Percentiles rank a stretch among this genome's conserved stretches.
Evolutionary conservation across 805 yeast species (phyloP).

Genomic region (Metschnikowia lachancei): DNA sequence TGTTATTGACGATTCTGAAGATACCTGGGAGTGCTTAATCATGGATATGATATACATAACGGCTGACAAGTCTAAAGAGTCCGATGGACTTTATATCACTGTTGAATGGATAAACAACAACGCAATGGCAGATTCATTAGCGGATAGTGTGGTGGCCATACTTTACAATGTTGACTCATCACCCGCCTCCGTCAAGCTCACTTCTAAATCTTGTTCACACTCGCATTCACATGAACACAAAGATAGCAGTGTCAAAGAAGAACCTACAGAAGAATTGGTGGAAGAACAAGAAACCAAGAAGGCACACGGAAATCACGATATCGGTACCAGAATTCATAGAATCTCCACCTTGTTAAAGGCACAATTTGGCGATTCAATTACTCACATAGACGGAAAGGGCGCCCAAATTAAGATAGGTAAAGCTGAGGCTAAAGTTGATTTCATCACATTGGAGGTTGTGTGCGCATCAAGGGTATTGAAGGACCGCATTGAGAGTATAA

Average conservation of each 20-base stretch:
- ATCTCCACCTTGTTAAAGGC: conserved; percentile 65
- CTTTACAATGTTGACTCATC: conserved; percentile 88
- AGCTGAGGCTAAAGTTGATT: conserved; percentile 67
- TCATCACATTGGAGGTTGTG: conserved; percentile 57
- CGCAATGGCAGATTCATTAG: conserved; percentile 81
- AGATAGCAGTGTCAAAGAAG: conserved; percentile 30
- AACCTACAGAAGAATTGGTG: conserved; percentile 20
- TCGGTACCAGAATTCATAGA: conserved; percentile 40
- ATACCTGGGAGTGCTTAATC: conserved; percentile 43
- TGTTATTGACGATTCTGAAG: conserved; percentile 55
- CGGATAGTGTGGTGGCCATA: conserved; percentile 90
- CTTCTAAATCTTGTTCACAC: conserved; percentile 56
- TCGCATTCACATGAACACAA: no score
- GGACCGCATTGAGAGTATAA: conserved; percentile 78
- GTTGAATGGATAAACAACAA: conserved; percentile 91
- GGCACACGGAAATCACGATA: conserved; percentile 27
- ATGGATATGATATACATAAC: conserved; percentile 44
- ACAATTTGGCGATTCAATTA: conserved; percentile 83
- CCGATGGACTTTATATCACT: conserved; percentile 45
- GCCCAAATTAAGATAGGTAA: conserved; percentile 72
- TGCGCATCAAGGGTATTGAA: conserved; percentile 74
- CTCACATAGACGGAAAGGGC: conserved; percentile 37
- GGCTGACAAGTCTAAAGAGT: conserved; percentile 36
- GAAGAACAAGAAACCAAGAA: conserved; percentile 16
- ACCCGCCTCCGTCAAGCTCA: conserved; percentile 88